phyloP scores from a whole-genome alignment of 495 filamentous ascomycete genomes.

The Penicillium malachiteum region DNA sequence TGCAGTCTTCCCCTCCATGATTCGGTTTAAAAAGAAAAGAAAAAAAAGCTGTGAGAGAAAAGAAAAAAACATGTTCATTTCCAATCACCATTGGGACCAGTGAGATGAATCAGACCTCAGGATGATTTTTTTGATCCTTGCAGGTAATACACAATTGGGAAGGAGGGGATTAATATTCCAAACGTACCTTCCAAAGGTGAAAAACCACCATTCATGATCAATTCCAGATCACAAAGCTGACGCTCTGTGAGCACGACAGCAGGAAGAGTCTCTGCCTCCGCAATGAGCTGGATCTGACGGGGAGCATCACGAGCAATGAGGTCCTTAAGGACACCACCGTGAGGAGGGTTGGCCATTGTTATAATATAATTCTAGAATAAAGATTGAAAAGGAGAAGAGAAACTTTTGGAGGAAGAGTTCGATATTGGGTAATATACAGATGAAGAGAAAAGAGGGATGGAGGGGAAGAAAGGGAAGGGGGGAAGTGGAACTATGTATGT shows the following conservation, averaged over 20 bases:
- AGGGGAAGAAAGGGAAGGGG: conserved; percentile 12
- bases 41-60: background rate
- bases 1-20: conserved; percentile 12
- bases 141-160: background rate
- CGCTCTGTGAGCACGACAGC: conserved; percentile 85
- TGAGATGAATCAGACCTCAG: background rate
- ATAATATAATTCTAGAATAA: conserved; percentile 4
- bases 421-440: conserved; percentile 3
- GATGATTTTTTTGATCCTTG: background rate
- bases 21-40: background rate
- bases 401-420: conserved; percentile 1
- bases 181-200: conserved; percentile 93
- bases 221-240: conserved; percentile 94
- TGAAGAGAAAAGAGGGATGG: conserved; percentile 8
- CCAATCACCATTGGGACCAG: background rate
- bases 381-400: conserved; percentile 7
- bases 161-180: conserved; percentile 13
- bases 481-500: background rate
- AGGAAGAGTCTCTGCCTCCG: conserved; percentile 83
- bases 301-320: conserved; percentile 85
- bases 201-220: conserved; percentile 96
- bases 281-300: conserved; percentile 69
- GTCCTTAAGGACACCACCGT: conserved; percentile 97
- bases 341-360: conserved; percentile 75
- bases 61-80: background rate